A percentile compares a stretch with the other conserved stretches of the same genome.
phyloP scores from a whole-genome alignment of 1,139 yeast genomes.

The Sugiyamaella pinicola region DNA sequence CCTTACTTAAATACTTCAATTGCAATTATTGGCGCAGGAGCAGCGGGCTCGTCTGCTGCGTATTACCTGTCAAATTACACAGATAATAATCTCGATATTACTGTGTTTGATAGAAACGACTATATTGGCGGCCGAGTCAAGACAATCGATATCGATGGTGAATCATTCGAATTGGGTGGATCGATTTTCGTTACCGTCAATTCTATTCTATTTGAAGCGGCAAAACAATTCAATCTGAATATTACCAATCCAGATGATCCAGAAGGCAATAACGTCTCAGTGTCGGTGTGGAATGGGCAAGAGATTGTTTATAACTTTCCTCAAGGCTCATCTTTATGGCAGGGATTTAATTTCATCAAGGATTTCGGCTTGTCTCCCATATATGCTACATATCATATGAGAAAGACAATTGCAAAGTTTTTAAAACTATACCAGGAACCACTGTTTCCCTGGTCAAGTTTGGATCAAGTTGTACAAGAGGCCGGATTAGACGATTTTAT shows the following conservation, averaged over 20 bases:
- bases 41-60: conserved; percentile 51
- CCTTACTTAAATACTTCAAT: conserved; percentile 53
- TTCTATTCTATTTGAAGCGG: conserved; percentile 43
- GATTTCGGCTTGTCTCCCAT: conserved; percentile 40
- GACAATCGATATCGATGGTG: conserved; percentile 37
- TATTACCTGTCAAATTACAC: conserved; percentile 46
- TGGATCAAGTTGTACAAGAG: conserved; percentile 26
- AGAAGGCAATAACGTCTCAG: conserved; percentile 30
- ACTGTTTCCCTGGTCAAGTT: conserved; percentile 40
- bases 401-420: conserved; percentile 32
- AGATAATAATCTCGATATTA: conserved; percentile 35
- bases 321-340: conserved; percentile 23
- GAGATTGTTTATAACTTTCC: conserved; percentile 32
- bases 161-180: conserved; percentile 48
- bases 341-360: conserved; percentile 31
- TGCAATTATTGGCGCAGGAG: conserved; percentile 53
- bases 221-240: conserved; percentile 41
- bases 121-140: conserved; percentile 48
- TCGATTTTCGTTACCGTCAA: conserved; percentile 48
- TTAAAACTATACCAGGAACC: conserved; percentile 35
- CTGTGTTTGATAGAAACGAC: conserved; percentile 42
- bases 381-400: conserved; percentile 29
- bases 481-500: conserved; percentile 38
- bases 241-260: conserved; percentile 23
- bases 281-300: conserved; percentile 49